Conservation (phyloP, 768 basidiomycete species). For the Rhizopogon vinicolor region DNA sequence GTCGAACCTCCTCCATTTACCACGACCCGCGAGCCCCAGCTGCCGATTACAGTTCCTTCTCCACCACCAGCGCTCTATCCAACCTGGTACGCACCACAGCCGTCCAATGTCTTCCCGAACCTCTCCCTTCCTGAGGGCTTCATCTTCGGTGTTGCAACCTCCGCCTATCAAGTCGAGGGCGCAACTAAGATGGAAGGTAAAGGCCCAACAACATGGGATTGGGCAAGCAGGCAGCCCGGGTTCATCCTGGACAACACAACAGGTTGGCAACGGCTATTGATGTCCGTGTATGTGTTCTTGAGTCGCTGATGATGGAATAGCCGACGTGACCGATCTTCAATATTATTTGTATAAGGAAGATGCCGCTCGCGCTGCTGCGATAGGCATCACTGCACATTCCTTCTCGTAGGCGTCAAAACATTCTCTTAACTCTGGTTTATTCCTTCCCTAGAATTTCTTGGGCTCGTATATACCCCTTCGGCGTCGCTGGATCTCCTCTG, state of each 20-base stretch:
- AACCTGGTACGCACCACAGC: conserved; percentile 39
- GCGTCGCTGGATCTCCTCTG: conserved; percentile 43
- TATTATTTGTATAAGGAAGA: conserved; percentile 53
- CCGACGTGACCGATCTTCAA: conserved; percentile 43
- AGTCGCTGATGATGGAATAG: conserved; percentile 16
- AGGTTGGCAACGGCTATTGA: conserved; percentile 17
- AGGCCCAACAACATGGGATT: conserved; percentile 44
- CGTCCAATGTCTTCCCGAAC: conserved; percentile 38
- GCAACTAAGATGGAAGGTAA: conserved; percentile 46
- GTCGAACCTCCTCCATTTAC: conserved; percentile 42
- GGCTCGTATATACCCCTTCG: conserved; percentile 15
- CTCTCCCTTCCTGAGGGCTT: conserved; percentile 44
- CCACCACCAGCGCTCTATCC: conserved; percentile 43
- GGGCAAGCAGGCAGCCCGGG: conserved; percentile 39
- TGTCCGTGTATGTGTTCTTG: neutral
- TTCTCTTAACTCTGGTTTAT: neutral
- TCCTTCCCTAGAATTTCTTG: conserved; percentile 38
- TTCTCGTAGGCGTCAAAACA: conserved; percentile 35
- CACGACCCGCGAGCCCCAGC: conserved; percentile 35
- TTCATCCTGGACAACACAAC: conserved; percentile 40
- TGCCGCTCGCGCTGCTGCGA: conserved; percentile 41
- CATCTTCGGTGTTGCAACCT: conserved; percentile 48
- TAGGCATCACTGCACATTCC: conserved; percentile 49
- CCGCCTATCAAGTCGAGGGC: conserved; percentile 51
- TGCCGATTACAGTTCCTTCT: conserved; percentile 36